These are phyloP conservation scores for Cotoneaster glaucophyllus DNA, from an alignment of 306 rosid genomes.

Conservation along the genomic window DNA sequence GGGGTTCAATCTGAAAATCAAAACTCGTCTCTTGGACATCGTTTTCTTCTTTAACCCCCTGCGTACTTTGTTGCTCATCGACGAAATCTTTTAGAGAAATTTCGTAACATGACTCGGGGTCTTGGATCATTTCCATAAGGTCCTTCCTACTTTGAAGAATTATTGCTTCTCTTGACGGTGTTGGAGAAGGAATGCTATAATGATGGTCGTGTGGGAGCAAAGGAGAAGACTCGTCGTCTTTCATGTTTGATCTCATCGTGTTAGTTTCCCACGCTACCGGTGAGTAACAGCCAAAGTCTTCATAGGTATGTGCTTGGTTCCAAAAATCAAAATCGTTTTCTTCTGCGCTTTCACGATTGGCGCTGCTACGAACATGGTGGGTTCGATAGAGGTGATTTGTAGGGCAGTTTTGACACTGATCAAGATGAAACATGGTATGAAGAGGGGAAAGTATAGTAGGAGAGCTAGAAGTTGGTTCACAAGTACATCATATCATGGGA, in stretches of 20 bases:
- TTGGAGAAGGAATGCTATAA: constrained; percentile 10
- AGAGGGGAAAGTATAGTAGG: not conserved
- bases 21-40: constrained; percentile 3
- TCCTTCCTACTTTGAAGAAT: constrained; percentile 40
- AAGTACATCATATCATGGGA: not conserved
- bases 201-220: constrained; percentile 24
- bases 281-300: too few relatives aligned
- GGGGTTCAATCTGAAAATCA: constrained; percentile 5
- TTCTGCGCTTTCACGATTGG: constrained; percentile 20
- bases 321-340: constrained; percentile 51
- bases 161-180: constrained; percentile 31
- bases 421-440: constrained; percentile 33
- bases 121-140: too few relatives aligned
- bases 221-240: constrained; percentile 22
- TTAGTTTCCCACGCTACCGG: too few relatives aligned
- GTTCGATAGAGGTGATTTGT: constrained; percentile 15
- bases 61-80: constrained; percentile 16
- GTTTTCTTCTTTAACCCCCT: constrained; percentile 18
- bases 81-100: too few relatives aligned
- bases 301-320: not conserved
- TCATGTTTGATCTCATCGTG: not conserved
- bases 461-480: not conserved
- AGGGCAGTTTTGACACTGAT: constrained; percentile 11
- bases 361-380: constrained; percentile 19
- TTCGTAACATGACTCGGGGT: too few relatives aligned